These are phyloP conservation scores for Sequoiadendron giganteum DNA, from an alignment of 75 land plant genomes.

Conservation along the genomic window DNA sequence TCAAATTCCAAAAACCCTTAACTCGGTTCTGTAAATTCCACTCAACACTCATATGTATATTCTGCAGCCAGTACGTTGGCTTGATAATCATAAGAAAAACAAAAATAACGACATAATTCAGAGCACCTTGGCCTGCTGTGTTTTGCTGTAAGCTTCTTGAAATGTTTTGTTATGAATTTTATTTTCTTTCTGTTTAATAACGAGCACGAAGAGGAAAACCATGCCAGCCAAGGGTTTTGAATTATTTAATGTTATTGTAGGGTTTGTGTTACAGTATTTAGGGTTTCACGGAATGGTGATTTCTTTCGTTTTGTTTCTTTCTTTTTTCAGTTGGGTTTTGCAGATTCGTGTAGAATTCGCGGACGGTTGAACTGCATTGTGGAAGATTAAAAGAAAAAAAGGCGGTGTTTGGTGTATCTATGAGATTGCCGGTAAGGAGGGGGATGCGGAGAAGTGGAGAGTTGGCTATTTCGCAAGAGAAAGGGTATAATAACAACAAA, in stretches of 20 bases:
- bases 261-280: background rate
- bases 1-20: background rate
- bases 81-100: background rate
- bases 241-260: background rate
- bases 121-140: background rate
- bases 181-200: background rate
- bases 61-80: background rate
- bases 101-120: background rate
- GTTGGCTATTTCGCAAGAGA: background rate
- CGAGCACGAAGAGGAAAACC: background rate
- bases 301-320: background rate
- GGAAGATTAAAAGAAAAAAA: background rate
- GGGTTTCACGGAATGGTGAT: background rate
- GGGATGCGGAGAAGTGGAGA: conserved; percentile 20
- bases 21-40: background rate
- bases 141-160: background rate
- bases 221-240: background rate
- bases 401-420: background rate
- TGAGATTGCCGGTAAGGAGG: background rate
- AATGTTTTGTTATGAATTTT: background rate
- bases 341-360: background rate
- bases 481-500: conserved; percentile 7
- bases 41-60: background rate
- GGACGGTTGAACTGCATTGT: background rate
- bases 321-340: background rate